Evolutionary conservation across 192 early-diverging fungal genomes (phyloP).

Genomic region (Kickxella alabastrina): DNA sequence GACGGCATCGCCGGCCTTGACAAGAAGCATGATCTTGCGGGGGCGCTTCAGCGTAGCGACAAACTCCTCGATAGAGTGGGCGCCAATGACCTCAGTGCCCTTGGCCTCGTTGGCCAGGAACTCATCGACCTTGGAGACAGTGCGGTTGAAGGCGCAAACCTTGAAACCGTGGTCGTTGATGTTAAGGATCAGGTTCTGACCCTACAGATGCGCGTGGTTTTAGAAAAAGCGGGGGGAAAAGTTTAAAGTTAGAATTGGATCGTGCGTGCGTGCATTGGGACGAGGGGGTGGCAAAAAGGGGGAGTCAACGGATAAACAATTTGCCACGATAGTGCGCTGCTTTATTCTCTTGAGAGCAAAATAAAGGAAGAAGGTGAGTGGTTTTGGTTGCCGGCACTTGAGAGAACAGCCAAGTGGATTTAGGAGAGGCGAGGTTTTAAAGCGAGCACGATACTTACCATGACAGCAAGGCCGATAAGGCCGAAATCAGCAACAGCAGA

Average conservation of each 20-base stretch:
- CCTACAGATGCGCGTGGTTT: constrained; percentile 57
- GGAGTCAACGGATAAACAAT: no score
- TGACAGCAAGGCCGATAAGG: constrained; percentile 98
- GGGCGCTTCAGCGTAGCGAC: constrained; percentile 91
- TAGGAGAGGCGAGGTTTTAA: no score
- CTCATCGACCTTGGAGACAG: constrained; percentile 87
- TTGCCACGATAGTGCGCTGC: no score
- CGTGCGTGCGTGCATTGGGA: no score
- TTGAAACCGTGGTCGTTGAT: constrained; percentile 96
- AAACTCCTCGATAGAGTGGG: constrained; percentile 91
- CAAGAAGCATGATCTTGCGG: constrained; percentile 96
- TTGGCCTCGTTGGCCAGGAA: constrained; percentile 97
- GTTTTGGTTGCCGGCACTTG: no score
- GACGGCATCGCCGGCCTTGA: constrained; percentile 94
- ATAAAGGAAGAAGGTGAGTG: no score
- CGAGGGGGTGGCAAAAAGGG: no score
- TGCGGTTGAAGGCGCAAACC: constrained; percentile 96
- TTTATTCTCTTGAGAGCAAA: no score
- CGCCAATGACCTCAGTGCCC: constrained; percentile 91
- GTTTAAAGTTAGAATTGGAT: not conserved
- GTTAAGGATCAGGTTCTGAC: constrained; percentile 98
- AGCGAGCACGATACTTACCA: constrained; percentile 62
- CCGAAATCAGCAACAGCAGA: constrained; percentile 83
- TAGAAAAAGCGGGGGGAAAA: not conserved
- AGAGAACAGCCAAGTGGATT: no score